A percentile compares a stretch with the other conserved stretches of the same genome.
Evolutionary conservation across 352 stramenopile species (phyloP).

Genomic region (Labyrinthula sp.): DNA sequence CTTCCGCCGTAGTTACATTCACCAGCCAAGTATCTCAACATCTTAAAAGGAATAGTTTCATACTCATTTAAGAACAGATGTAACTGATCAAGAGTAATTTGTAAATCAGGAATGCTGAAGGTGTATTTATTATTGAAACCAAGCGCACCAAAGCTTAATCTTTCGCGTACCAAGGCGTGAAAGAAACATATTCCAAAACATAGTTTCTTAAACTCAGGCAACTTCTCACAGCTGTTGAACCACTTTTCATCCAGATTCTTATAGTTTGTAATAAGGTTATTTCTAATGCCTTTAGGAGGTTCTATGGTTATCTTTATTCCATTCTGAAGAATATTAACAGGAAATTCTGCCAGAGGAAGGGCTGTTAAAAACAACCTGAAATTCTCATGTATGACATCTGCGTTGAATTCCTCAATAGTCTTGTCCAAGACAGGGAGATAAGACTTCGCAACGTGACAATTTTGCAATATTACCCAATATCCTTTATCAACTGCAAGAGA

Average conservation of each 20-base stretch:
- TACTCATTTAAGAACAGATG: constrained; percentile 47
- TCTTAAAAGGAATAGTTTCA: constrained; percentile 49
- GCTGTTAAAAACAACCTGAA: constrained; percentile 81
- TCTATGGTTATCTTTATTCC: constrained; percentile 80
- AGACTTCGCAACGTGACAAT: constrained; percentile 74
- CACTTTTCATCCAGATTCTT: constrained; percentile 38
- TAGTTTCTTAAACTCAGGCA: constrained; percentile 58
- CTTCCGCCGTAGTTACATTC: constrained; percentile 81
- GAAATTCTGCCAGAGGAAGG: constrained; percentile 68
- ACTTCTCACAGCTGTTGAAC: constrained; percentile 20
- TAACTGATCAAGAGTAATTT: constrained; percentile 47
- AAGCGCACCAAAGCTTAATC: constrained; percentile 71
- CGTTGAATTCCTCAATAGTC: constrained; percentile 72
- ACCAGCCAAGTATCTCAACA: constrained; percentile 46
- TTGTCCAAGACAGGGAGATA: constrained; percentile 79
- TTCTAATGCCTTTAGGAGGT: constrained; percentile 69
- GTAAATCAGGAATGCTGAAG: constrained; percentile 81
- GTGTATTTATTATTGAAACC: constrained; percentile 89
- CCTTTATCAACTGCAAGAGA: constrained; percentile 57
- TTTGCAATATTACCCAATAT: constrained; percentile 83
- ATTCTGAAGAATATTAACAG: constrained; percentile 62
- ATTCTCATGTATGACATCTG: constrained; percentile 60
- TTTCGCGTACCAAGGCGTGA: constrained; percentile 70
- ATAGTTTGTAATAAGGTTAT: constrained; percentile 73
- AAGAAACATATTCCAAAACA: constrained; percentile 82